A percentile compares a stretch with the other conserved stretches of the same genome.
phyloP scores from a whole-genome alignment of 768 basidiomycete genomes.

The Trametes cingulata region DNA sequence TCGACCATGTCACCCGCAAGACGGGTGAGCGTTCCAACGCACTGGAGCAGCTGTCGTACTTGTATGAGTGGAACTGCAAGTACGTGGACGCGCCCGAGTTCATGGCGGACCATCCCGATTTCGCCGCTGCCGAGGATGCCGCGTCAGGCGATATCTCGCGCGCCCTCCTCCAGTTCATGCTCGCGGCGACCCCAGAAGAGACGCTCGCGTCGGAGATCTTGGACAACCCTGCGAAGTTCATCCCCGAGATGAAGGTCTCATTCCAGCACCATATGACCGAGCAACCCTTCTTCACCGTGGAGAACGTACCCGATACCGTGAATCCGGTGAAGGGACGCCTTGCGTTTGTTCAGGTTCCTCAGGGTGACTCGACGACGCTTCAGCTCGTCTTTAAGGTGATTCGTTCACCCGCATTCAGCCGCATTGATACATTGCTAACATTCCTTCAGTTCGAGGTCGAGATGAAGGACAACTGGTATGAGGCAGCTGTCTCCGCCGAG shows the following conservation, averaged over 20 bases:
- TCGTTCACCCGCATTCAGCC: conserved; percentile 9
- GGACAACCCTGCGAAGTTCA: conserved; percentile 49
- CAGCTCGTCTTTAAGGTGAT: conserved; percentile 79
- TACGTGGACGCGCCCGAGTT: conserved; percentile 43
- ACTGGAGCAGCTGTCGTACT: conserved; percentile 42
- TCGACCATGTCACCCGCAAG: conserved; percentile 40
- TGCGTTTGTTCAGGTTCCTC: conserved; percentile 80
- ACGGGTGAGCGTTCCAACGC: conserved; percentile 10
- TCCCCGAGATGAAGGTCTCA: conserved; percentile 49
- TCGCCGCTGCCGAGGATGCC: conserved; percentile 28
- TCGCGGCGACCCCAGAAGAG: conserved; percentile 62
- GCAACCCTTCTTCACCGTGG: conserved; percentile 44
- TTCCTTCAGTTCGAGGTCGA: conserved; percentile 75
- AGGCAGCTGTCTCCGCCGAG: conserved; percentile 75
- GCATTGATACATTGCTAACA: background rate
- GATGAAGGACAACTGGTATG: conserved; percentile 97
- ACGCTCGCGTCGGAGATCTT: conserved; percentile 50
- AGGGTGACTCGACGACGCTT: conserved; percentile 56
- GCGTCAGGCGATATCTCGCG: conserved; percentile 42
- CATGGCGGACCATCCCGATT: conserved; percentile 31
- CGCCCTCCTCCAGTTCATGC: conserved; percentile 78
- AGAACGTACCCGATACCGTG: conserved; percentile 74
- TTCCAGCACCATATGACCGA: conserved; percentile 48
- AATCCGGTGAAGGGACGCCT: conserved; percentile 79
- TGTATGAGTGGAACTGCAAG: conserved; percentile 60